Base-by-base conservation (phyloP, 2,329 filamentous ascomycete genomes). In the Phoma herbarum region DNA sequence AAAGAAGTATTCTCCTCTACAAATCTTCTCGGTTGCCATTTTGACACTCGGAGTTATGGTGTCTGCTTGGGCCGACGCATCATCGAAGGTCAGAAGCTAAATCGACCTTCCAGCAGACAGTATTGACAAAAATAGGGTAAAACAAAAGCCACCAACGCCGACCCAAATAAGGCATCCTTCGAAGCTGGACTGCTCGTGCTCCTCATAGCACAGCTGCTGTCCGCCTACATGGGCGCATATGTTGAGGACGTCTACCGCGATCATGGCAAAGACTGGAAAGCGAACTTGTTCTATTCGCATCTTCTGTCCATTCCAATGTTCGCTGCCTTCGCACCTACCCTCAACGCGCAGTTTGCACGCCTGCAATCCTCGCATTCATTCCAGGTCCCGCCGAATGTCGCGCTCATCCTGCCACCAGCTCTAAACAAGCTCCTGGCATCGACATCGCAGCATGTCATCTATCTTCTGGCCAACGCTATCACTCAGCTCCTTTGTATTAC, bases 401-500 rank as follows among this genome's bases (percentile, higher is more conserved):
- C 70, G 55, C 63, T 62, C 46, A 71, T 47, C 37, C 69, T 73
- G 31, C 79, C 62, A 6, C 63, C 69, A 26, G 49, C 65, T 4
- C 37, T 76, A 52, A 69, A 68, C 61, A 73, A 71, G 33, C 57
- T 67, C 2, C 63, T 77, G 7, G 70, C 71, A 11, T 73, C 69
- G 11, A 75, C 76, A 16, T 91, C 92, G 8, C 88, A 86, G 65
- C 90, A 93, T 70, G 79, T 95, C 18, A 83, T 88, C 31, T 92
- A 88, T 70, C 82, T 96, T 16, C 79, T 83, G 1, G 83, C 90
- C 61, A 96, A 96, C 70, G 92, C 96, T 0, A 74, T 96, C 47
- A 98, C 95, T 3, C 95, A 99, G 77, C 92, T 97, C 71, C 86
- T 93, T 23, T 99, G 95, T 77, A 98, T 99, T 63, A 90, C 93